Percentiles rank a stretch among this genome's conserved stretches.
phyloP scores from a whole-genome alignment of 2,329 filamentous ascomycete species.

The Alternaria viburni region DNA sequence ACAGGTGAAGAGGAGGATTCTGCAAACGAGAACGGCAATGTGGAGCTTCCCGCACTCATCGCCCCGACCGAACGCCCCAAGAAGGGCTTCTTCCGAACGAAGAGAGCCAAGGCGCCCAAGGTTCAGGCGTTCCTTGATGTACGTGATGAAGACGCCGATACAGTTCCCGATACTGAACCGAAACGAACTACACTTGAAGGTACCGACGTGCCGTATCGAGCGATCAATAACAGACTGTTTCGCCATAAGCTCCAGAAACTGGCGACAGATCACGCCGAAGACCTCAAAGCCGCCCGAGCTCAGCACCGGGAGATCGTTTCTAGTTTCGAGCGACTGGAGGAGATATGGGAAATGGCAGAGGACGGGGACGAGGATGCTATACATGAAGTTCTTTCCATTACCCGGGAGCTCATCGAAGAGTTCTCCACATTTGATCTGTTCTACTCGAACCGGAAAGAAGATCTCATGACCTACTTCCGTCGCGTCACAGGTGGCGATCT shows the following conservation, averaged over 20 bases:
- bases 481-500: slow-evolving; percentile 39
- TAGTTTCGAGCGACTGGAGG: slow-evolving; percentile 55
- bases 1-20: slow-evolving; percentile 28
- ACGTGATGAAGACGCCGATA: slow-evolving; percentile 14
- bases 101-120: slow-evolving; percentile 25
- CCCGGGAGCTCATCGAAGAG: slow-evolving; percentile 64
- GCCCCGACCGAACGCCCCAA: slow-evolving; percentile 31
- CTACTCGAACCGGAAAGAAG: slow-evolving; percentile 58
- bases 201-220: slow-evolving; percentile 35
- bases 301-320: slow-evolving; percentile 49
- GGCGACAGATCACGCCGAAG: slow-evolving; percentile 32
- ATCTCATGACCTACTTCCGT: slow-evolving; percentile 45
- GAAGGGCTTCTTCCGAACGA: slow-evolving; percentile 39
- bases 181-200: slow-evolving; percentile 32
- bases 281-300: slow-evolving; percentile 52
- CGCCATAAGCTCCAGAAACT: slow-evolving; percentile 37
- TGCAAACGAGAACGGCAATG: slow-evolving; percentile 14
- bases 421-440: slow-evolving; percentile 67
- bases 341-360: slow-evolving; percentile 51
- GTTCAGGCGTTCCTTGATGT: slow-evolving; percentile 40
- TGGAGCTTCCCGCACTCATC: slow-evolving; percentile 23
- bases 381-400: slow-evolving; percentile 65
- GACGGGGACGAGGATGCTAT: slow-evolving; percentile 57
- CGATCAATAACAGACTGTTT: slow-evolving; percentile 38
- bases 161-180: slow-evolving; percentile 5